A percentile compares a stretch with the other conserved stretches of the same genome.
Conservation (phyloP, 768 basidiomycete species). For the Macrolepiota dolichaula region DNA sequence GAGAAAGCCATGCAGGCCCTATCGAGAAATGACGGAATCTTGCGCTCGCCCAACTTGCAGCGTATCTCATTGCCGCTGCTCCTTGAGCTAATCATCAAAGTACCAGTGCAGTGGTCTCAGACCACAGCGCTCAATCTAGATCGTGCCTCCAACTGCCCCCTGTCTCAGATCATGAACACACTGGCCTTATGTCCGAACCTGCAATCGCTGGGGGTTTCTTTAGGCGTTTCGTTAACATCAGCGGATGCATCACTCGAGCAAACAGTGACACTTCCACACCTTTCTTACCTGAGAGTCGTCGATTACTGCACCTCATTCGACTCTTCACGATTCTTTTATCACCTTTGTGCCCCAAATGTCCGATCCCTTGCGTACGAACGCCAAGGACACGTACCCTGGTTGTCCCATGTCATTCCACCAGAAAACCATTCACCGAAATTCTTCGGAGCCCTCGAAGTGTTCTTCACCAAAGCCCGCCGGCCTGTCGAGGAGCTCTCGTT, state of each 20-base stretch:
- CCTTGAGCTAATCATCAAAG: not conserved
- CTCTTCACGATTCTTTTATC: not conserved
- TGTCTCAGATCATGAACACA: not conserved
- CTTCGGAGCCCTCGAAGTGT: not conserved
- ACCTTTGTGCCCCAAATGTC: not conserved
- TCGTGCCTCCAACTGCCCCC: not conserved
- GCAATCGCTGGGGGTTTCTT: not conserved
- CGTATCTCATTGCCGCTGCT: not conserved
- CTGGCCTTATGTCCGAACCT: not conserved
- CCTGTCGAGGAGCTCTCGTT: slow-evolving; percentile 1
- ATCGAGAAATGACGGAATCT: not conserved
- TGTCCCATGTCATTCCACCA: not conserved
- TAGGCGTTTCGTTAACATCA: not conserved
- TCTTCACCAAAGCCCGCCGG: not conserved
- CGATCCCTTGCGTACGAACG: not conserved
- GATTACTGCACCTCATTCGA: not conserved
- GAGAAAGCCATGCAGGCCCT: not conserved
- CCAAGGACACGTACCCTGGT: not conserved
- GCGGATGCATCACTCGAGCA: not conserved
- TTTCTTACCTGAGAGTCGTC: not conserved
- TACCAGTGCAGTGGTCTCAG: not conserved
- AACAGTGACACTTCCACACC: not conserved
- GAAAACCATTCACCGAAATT: not conserved
- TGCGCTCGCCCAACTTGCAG: not conserved
- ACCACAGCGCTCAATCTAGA: not conserved